Evolutionary conservation across 2,329 filamentous ascomycete species (phyloP), one percentile per base, ranked within the genome.

Genomic region (Colletotrichum acutatum): DNA sequence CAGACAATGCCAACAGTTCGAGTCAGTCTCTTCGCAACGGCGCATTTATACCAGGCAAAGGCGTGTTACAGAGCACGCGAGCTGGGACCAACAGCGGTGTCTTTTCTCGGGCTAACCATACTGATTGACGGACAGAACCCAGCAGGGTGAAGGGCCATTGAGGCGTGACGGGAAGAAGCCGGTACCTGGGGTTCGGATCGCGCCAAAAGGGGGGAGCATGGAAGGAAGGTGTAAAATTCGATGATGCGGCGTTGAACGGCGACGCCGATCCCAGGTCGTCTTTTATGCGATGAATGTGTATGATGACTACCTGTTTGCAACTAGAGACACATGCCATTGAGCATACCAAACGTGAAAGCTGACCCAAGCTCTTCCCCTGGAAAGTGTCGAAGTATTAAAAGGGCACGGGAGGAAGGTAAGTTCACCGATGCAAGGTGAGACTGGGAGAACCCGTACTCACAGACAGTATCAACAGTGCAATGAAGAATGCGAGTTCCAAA

Each of bases 131-230:
- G 37, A 19, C 24, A n/a, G 37, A 46, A 37, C 34, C 34, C 28
- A n/a, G 32, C 37, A 61, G 11, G 34, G 24, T 5, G 12, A 30
- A 22, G n/a, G 52, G 9, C 46, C 5, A 5, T 14, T 53, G 46
- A 42, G 54, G 42, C 60, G 37, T 54, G 46, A 54, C 26, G 64
- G 57, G 64, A 16, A 16, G 42, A 56, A 42, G 64, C 34, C 42
- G 49, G 28, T 56, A 46, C 68, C 26, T 34, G 57, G 49, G 26
- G 57, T 62, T 68, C 28, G 28, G 57, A 34, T 52, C 22, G 62
- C 37, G 24, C 64, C 24, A 59, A 37, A 53, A 61, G 32, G 22
- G 12, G 28, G 14, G 16, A 42, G 37, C 34, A 28, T 52, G 28
- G 32, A 46, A 63, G 49, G 4, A 60, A 30, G 46, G 49, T 49